Base-by-base conservation (phyloP, 1,284 basidiomycete species). In the Microstroma glucosiphilum region DNA sequence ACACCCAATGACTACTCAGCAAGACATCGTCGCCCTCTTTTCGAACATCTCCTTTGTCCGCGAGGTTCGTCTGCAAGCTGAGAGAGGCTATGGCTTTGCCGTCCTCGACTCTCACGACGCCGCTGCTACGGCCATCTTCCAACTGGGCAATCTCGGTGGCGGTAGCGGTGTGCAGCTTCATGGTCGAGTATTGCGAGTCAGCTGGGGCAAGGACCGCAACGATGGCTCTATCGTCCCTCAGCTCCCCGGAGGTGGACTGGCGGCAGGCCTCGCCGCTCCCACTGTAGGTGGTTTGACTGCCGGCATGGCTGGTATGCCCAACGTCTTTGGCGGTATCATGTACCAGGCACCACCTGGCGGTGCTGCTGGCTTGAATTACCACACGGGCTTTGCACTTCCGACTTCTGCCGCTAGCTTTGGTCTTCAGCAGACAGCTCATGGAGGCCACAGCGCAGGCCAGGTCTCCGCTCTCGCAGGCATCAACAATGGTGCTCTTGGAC, bases 51-150 rank as follows among this genome's bases (percentile, higher is more conserved):
- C 96, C 58, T 96, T 96, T 81, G 88, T 97, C 58, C 91, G 91
- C 69, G 94, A 98, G 82, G 92, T 97, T 78, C 89, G 94, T 69
- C 93, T 97, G 91, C 93, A 97, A 81, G 87, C 92, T 62, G 94
- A 97, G 82, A 88, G 92, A 65, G 94, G 94, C 40, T 97, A 97
- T 80, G 94, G 94, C 0, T 98, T 98, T 78, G 92, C 97, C 79
- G 97, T 96, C 82, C 85, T 97, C 62, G 93, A 96, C 81, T 92
- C 91, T 54, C 94, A 97, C 80, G 92, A 96, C 80, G 92, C 96
- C 77, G 94, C 94, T 58, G 92, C 94, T 12, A 88, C 91, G 86
- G 94, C 94, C 30, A 97, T 98, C 75, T 89, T 92, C 66, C 90
- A 94, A 76, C 83, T 97, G 60, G 57, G 55, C 46, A 63, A 58